Evolutionary conservation across 768 basidiomycete species (phyloP), one percentile per base, ranked within the genome.

Genomic region (Krasilnikovozyma curviuscula): DNA sequence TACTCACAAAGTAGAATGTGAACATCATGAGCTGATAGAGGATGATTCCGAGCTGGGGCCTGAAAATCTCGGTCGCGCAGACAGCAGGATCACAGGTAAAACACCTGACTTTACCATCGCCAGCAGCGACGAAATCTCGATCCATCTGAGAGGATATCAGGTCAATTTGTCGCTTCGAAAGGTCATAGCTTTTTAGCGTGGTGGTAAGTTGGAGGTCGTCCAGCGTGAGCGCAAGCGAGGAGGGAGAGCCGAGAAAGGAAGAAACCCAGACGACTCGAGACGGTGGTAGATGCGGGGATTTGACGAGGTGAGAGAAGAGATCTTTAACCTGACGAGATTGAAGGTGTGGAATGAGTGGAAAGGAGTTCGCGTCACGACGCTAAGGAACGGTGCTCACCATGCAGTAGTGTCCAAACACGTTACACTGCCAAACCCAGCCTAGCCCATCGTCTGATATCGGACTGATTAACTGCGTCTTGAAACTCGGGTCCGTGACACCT

Each of bases 381-480:
- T 12, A 34, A 30, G 7, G 12, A 12, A 37, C 33, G 24, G 34
- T 4, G 70, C 78, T 46, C 57, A 85, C 83, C 55, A 88, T 64
- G 25, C 70, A 71, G 59, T 78, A 86, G 62, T 85, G 83, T 0
- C 78, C 76, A 48, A 86, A 84, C 24, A 84, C 65, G 56, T 86
- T 86, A 50, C 75, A 79, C 59, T 85, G 81, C 81, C 83, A 88
- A 7, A 77, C 73, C 71, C 72, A 78, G 3, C 84, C 84, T 0
- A 84, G 64, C 5, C 78, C 76, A 54, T 88, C 82, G 4, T 65
- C 63, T 53, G 74, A 81, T 42, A 70, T 55, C 53, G 76, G 71
- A 7, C 79, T 81, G 10, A 50, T 58, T 25, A 68, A 61, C 60
- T 86, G 81, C 4, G 68, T 49, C 57, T 77, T 72, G 62, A 62